A percentile compares a stretch with the other conserved stretches of the same genome.
Conservation (phyloP, 202 grass and related monocot genomes). For the Dendrocalamus latiflorus region DNA sequence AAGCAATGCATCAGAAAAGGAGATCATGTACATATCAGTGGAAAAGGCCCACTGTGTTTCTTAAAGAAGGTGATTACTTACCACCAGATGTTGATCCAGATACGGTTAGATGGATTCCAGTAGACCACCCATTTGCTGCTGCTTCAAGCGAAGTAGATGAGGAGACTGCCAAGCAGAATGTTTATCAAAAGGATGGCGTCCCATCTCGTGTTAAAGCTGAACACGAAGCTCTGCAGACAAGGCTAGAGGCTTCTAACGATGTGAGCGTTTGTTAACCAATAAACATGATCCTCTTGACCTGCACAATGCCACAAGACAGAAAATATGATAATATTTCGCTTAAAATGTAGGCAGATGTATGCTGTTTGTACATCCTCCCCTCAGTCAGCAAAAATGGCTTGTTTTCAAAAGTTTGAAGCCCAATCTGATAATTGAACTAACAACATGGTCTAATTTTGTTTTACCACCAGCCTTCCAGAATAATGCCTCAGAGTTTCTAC, state of each 20-base stretch:
- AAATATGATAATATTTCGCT: background rate
- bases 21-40: constrained; percentile 78
- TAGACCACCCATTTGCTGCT: constrained; percentile 85
- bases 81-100: constrained; percentile 85
- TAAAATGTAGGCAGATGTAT: background rate
- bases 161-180: constrained; percentile 72
- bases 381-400: background rate
- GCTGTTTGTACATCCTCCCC: background rate
- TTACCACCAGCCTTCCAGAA: background rate
- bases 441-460: background rate
- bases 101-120: constrained; percentile 81
- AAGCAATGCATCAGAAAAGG: constrained; percentile 79
- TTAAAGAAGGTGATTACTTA: constrained; percentile 89
- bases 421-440: background rate
- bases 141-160: constrained; percentile 74
- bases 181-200: constrained; percentile 87
- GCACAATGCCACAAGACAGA: background rate
- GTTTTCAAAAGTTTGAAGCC: background rate
- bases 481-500: background rate
- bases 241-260: constrained; percentile 45
- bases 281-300: constrained; percentile 3
- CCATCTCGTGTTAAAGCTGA: constrained; percentile 88
- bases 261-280: constrained; percentile 38
- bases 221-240: constrained; percentile 83
- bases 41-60: constrained; percentile 89